Evolutionary conservation across 2,329 filamentous ascomycete genomes (phyloP).

Genomic region (Teratosphaeria pseudoeucalypti): DNA sequence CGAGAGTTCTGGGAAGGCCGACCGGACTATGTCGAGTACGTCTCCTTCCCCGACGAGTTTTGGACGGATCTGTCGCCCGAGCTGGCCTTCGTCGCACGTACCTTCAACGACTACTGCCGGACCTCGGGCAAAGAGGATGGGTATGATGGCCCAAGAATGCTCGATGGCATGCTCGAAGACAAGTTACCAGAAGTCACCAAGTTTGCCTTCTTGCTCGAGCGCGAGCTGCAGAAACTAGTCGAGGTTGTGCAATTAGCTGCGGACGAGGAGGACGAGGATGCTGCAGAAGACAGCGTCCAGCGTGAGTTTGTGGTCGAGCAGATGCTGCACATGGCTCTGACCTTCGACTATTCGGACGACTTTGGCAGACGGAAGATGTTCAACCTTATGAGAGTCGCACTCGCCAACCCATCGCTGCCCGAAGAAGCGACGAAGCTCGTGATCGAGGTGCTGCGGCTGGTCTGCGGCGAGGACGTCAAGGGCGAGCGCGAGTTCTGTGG

Average conservation of each 20-base stretch:
- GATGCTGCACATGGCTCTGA: constrained; percentile 80
- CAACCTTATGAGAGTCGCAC: constrained; percentile 69
- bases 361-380: constrained; percentile 95
- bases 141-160: constrained; percentile 54
- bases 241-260: constrained; percentile 50
- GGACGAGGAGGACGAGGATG: constrained; percentile 43
- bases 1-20: constrained; percentile 90
- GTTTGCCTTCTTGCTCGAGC: constrained; percentile 75
- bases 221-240: constrained; percentile 61
- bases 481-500: constrained; percentile 77
- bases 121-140: constrained; percentile 43
- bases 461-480: constrained; percentile 64
- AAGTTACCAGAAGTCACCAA: constrained; percentile 93
- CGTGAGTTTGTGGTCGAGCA: constrained; percentile 95
- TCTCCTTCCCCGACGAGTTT: constrained; percentile 58
- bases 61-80: constrained; percentile 78
- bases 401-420: constrained; percentile 77
- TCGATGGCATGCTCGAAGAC: constrained; percentile 70
- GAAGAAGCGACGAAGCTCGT: constrained; percentile 87
- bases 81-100: constrained; percentile 79
- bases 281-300: constrained; percentile 73
- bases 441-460: constrained; percentile 68
- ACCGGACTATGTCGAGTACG: constrained; percentile 65
- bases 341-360: constrained; percentile 94
- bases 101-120: constrained; percentile 88